phyloP scores from a whole-genome alignment of 768 basidiomycete genomes.

The Boletus subparvulus region DNA sequence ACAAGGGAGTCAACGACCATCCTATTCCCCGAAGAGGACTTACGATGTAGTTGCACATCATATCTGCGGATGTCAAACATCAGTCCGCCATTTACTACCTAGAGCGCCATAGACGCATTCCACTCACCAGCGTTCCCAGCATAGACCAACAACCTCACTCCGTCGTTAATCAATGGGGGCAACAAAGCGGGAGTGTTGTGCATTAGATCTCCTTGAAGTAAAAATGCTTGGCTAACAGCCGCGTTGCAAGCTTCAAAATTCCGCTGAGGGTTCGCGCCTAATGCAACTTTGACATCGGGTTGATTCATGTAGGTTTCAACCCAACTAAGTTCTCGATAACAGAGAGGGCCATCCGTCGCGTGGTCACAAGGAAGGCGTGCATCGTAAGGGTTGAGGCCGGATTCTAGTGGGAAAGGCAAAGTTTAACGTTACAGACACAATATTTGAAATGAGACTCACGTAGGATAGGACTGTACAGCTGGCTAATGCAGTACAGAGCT shows the following conservation, averaged over 20 bases:
- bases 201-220: slow-evolving; percentile 81
- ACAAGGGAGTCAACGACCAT: background rate
- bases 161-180: slow-evolving; percentile 77
- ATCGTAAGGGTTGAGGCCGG: slow-evolving; percentile 89
- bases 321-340: slow-evolving; percentile 81
- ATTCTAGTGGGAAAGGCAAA: slow-evolving; percentile 39
- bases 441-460: slow-evolving; percentile 42
- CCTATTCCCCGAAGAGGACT: slow-evolving; percentile 13
- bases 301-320: slow-evolving; percentile 88
- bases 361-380: slow-evolving; percentile 75
- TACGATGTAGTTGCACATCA: slow-evolving; percentile 86
- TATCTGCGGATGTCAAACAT: slow-evolving; percentile 45
- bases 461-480: slow-evolving; percentile 69
- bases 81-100: slow-evolving; percentile 8
- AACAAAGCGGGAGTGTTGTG: slow-evolving; percentile 79
- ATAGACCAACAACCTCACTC: slow-evolving; percentile 83
- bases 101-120: background rate
- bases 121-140: slow-evolving; percentile 78
- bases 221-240: slow-evolving; percentile 80
- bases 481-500: slow-evolving; percentile 73
- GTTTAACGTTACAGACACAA: background rate
- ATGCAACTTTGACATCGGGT: slow-evolving; percentile 68
- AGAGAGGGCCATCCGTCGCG: slow-evolving; percentile 64
- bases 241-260: slow-evolving; percentile 73
- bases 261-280: slow-evolving; percentile 64